Percentiles rank a stretch among this genome's conserved stretches.
phyloP scores from a whole-genome alignment of 2,329 filamentous ascomycete species.

The Penicillium sp. region DNA sequence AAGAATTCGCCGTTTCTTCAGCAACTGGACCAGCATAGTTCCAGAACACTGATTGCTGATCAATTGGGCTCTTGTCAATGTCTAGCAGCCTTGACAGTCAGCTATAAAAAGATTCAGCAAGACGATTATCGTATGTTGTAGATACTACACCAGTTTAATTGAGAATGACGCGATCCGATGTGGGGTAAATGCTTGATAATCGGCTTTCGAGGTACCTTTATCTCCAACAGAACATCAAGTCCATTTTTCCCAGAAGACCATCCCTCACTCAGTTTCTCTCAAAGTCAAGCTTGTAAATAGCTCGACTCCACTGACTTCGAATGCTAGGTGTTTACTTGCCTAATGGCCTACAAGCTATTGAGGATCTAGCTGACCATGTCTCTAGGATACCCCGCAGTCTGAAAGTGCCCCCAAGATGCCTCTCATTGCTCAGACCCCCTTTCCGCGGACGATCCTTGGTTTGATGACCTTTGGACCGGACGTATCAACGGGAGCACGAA shows the following conservation, averaged over 20 bases:
- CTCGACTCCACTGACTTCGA: not conserved
- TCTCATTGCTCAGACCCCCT: conserved; percentile 47
- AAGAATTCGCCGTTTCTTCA: conserved; percentile 3
- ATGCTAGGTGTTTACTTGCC: not conserved
- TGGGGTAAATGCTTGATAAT: conserved; percentile 12
- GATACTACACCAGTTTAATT: not conserved
- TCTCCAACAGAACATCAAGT: not conserved
- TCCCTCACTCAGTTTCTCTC: not conserved
- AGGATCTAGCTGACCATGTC: not conserved
- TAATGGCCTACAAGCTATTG: not conserved
- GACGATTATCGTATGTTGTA: not conserved
- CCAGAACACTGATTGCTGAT: not conserved
- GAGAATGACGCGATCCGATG: conserved; percentile 9
- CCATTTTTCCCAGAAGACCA: not conserved
- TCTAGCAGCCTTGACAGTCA: not conserved
- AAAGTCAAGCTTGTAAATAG: not conserved
- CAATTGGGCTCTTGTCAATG: not conserved
- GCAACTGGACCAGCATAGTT: conserved; percentile 7
- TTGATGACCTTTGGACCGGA: conserved; percentile 83
- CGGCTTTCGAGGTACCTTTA: not conserved
- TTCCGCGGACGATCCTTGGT: conserved; percentile 77
- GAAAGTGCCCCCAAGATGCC: conserved; percentile 33
- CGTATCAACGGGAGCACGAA: conserved; percentile 66
- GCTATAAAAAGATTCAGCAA: not conserved
- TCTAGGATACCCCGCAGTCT: conserved; percentile 9